Conservation (phyloP, 805 yeast species). For the Wickerhamiella azymoides region DNA sequence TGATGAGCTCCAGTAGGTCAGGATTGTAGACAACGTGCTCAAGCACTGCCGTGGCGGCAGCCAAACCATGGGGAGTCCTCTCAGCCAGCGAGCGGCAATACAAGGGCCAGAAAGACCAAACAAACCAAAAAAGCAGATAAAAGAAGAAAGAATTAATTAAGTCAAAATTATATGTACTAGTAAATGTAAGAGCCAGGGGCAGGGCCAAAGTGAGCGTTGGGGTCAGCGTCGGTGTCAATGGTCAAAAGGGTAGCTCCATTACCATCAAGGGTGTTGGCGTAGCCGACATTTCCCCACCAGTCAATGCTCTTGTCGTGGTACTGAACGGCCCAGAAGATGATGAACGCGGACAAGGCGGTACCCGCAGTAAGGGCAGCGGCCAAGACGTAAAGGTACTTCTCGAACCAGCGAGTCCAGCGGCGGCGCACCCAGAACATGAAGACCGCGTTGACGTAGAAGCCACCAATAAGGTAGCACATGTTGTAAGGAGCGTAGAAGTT, state of each 20-base stretch:
- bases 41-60: too few relatives aligned
- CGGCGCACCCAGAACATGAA: conserved; percentile 26
- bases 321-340: conserved; percentile 40
- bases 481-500: conserved; percentile 17
- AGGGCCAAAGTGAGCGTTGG: not conserved
- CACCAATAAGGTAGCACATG: conserved; percentile 10
- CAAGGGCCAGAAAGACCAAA: too few relatives aligned
- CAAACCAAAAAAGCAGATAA: too few relatives aligned
- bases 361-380: conserved; percentile 46
- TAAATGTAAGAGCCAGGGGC: not conserved
- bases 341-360: conserved; percentile 42
- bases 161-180: not conserved
- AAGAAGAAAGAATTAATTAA: not conserved
- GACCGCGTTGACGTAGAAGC: conserved; percentile 10
- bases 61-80: too few relatives aligned
- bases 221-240: not conserved
- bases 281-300: conserved; percentile 51
- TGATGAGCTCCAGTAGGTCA: too few relatives aligned
- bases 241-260: not conserved
- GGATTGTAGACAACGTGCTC: too few relatives aligned
- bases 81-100: too few relatives aligned
- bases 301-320: conserved; percentile 29
- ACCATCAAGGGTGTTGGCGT: conserved; percentile 15
- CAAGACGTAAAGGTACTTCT: conserved; percentile 34
- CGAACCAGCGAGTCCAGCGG: conserved; percentile 40